phyloP scores from a whole-genome alignment of 148 eudicot species.

The Bassia scoparia region DNA sequence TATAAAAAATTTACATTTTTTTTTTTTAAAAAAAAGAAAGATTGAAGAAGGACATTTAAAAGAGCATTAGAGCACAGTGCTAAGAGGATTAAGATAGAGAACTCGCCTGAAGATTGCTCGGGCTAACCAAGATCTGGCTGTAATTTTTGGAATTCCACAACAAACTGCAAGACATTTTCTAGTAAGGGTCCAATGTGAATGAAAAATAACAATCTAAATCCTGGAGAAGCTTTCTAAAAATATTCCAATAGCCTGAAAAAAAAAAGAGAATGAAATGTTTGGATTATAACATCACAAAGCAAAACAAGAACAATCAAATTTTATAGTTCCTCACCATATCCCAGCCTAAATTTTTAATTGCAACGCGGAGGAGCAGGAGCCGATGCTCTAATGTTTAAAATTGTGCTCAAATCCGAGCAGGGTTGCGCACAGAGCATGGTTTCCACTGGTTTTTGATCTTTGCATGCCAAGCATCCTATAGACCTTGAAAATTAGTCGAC shows the following conservation, averaged over 20 bases:
- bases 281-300: background rate
- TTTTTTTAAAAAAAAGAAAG: background rate
- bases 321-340: constrained; percentile 48
- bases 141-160: constrained; percentile 77
- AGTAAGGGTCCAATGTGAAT: constrained; percentile 56
- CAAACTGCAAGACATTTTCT: constrained; percentile 64
- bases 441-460: constrained; percentile 34
- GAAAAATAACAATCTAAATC: constrained; percentile 81
- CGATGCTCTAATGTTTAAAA: constrained; percentile 78
- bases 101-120: constrained; percentile 88
- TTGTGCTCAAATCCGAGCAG: constrained; percentile 87
- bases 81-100: constrained; percentile 3
- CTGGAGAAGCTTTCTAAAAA: constrained; percentile 82
- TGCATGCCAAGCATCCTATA: constrained; percentile 37
- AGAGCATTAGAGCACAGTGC: background rate
- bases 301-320: background rate
- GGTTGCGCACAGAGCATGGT: constrained; percentile 85
- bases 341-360: constrained; percentile 83
- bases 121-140: constrained; percentile 96
- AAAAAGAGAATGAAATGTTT: constrained; percentile 8
- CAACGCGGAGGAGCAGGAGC: constrained; percentile 97
- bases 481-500: constrained; percentile 54
- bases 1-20: background rate
- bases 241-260: constrained; percentile 85
- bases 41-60: background rate